Percentiles rank a stretch among this genome's conserved stretches.
phyloP scores from a whole-genome alignment of 371 early-diverging fungal genomes.

The Rhizomucor miehei region DNA sequence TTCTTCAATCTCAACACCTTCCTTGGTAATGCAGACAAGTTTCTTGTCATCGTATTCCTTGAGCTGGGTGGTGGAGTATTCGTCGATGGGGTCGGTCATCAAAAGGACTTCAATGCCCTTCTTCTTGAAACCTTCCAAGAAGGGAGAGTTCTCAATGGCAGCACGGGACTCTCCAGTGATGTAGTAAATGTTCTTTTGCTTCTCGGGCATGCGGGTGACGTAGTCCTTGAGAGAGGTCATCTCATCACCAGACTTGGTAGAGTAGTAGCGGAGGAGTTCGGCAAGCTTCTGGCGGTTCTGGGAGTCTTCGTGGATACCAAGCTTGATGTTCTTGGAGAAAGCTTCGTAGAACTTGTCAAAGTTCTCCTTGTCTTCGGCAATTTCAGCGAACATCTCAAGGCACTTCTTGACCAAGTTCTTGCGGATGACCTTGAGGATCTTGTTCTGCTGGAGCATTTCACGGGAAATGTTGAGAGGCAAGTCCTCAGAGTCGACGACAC shows the following conservation, averaged over 20 bases:
- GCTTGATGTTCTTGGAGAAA: constrained; percentile 71
- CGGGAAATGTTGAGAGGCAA: constrained; percentile 89
- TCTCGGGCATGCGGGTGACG: constrained; percentile 76
- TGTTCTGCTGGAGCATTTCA: constrained; percentile 84
- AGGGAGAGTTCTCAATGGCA: constrained; percentile 96
- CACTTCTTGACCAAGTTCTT: constrained; percentile 81
- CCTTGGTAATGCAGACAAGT: constrained; percentile 97
- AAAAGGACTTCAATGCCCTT: constrained; percentile 95
- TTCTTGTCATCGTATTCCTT: constrained; percentile 99
- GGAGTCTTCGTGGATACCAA: constrained; percentile 76
- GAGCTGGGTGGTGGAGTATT: constrained; percentile 96
- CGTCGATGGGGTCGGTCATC: constrained; percentile 95
- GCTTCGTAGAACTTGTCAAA: constrained; percentile 73
- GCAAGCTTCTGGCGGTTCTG: constrained; percentile 66
- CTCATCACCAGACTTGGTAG: constrained; percentile 63
- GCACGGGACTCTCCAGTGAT: constrained; percentile 96
- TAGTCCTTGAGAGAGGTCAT: constrained; percentile 78
- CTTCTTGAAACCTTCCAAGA: constrained; percentile 98
- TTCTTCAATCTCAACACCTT: constrained; percentile 97
- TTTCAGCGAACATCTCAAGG: constrained; percentile 72
- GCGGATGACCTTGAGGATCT: constrained; percentile 74
- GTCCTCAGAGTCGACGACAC: constrained; percentile 84
- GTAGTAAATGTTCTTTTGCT: constrained; percentile 91
- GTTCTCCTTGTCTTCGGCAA: constrained; percentile 69
- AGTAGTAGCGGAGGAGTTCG: constrained; percentile 72